phyloP scores from a whole-genome alignment of 202 grass and related monocot species.

The Schoenoplectus tabernaemontani region DNA sequence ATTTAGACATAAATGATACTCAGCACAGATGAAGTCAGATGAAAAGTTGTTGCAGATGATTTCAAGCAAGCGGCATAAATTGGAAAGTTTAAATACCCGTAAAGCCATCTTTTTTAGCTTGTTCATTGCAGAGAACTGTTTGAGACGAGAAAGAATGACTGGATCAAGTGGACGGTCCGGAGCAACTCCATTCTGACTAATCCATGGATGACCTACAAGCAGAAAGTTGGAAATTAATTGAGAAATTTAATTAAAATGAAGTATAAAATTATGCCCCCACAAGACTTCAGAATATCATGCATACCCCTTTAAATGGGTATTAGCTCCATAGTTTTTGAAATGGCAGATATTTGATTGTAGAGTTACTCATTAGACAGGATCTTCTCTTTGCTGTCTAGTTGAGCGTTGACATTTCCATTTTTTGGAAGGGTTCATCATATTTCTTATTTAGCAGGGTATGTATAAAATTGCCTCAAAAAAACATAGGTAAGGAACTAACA shows the following conservation, averaged over 20 bases:
- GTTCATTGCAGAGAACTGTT: conserved; percentile 97
- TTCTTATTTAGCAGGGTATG: neutral
- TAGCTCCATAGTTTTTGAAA: too few relatives aligned
- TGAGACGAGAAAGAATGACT: conserved; percentile 86
- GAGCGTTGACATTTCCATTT: neutral
- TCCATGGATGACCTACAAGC: conserved; percentile 77
- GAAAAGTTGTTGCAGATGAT: neutral
- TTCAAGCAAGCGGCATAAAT: conserved; percentile 7
- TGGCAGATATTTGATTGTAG: too few relatives aligned
- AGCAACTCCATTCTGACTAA: conserved; percentile 88
- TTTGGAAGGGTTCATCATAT: too few relatives aligned
- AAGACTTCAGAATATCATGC: neutral
- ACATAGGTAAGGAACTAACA: conserved; percentile 44
- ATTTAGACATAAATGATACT: neutral
- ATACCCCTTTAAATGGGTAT: neutral
- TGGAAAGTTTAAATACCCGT: conserved; percentile 33
- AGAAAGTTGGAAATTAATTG: too few relatives aligned
- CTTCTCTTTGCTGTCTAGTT: too few relatives aligned
- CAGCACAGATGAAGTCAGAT: neutral
- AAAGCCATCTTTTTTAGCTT: conserved; percentile 99
- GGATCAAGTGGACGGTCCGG: conserved; percentile 87
- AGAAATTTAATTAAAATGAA: neutral
- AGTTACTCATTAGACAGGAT: too few relatives aligned
- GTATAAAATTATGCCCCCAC: conserved; percentile 17
- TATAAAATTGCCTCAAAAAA: neutral